Conservation (phyloP, 306 rosid genomes). For the Pterocarpus santalinus region DNA sequence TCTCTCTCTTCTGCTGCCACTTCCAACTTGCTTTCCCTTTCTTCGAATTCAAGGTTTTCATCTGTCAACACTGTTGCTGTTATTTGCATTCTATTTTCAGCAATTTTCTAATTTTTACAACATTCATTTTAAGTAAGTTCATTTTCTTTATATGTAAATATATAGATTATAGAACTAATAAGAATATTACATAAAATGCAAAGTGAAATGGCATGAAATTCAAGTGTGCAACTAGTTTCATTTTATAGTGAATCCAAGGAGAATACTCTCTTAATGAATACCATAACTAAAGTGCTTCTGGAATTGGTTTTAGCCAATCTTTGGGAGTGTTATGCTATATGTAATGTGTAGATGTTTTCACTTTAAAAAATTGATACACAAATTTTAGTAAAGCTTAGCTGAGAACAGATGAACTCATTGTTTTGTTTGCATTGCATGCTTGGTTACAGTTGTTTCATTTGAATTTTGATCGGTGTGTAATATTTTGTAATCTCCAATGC, state of each 20-base stretch:
- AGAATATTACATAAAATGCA: background rate
- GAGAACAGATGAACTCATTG: background rate
- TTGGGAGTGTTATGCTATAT: background rate
- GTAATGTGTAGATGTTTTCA: background rate
- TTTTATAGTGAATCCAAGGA: constrained; percentile 10
- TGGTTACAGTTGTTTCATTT: constrained; percentile 5
- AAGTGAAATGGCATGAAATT: no score
- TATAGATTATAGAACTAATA: background rate
- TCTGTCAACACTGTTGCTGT: background rate
- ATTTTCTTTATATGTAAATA: background rate
- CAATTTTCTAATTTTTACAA: background rate
- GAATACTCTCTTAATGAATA: constrained; percentile 20
- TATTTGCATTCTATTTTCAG: background rate
- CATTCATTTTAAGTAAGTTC: constrained; percentile 5
- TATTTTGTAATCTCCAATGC: constrained; percentile 44
- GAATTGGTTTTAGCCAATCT: background rate
- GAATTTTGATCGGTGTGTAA: constrained; percentile 20
- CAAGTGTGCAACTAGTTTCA: background rate
- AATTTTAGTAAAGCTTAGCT: constrained; percentile 25
- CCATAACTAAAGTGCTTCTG: constrained; percentile 22
- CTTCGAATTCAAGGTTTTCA: constrained; percentile 41
- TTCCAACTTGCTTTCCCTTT: constrained; percentile 34
- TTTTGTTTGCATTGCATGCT: constrained; percentile 28
- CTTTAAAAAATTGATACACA: constrained; percentile 6
- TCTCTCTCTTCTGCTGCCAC: constrained; percentile 11